Evolutionary conservation across 352 stramenopile species (phyloP).

Genomic region (Pythium graminicola): DNA sequence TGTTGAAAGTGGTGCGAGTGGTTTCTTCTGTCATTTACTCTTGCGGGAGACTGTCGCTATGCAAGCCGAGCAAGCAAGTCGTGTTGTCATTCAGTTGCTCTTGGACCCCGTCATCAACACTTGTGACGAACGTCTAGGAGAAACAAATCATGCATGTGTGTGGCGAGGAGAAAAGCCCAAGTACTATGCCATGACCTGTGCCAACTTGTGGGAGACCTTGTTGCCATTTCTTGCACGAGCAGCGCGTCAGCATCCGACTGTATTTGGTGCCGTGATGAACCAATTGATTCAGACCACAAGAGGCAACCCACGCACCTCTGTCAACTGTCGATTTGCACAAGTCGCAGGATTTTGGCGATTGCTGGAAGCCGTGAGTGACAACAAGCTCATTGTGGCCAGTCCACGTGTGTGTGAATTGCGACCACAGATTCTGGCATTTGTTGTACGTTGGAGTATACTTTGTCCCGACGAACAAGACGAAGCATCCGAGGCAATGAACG

Average conservation of each 20-base stretch:
- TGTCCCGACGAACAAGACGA: neutral
- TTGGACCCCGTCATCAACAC: constrained; percentile 42
- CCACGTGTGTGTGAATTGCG: constrained; percentile 18
- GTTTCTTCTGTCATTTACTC: constrained; percentile 46
- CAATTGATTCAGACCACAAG: neutral
- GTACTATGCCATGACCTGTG: constrained; percentile 61
- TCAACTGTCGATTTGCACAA: constrained; percentile 59
- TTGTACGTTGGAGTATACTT: constrained; percentile 20
- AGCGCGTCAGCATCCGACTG: constrained; percentile 26
- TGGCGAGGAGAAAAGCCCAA: constrained; percentile 47
- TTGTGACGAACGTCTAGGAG: constrained; percentile 24
- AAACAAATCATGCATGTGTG: constrained; percentile 30
- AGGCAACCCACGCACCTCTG: neutral
- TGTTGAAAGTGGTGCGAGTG: constrained; percentile 42
- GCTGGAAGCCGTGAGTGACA: constrained; percentile 32
- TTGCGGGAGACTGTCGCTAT: constrained; percentile 23
- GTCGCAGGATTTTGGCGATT: constrained; percentile 50
- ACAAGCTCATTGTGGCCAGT: constrained; percentile 8
- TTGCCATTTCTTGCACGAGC: constrained; percentile 44
- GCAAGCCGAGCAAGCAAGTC: constrained; percentile 6
- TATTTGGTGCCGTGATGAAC: constrained; percentile 25
- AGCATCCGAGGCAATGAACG: neutral
- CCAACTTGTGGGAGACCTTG: constrained; percentile 45
- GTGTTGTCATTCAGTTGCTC: constrained; percentile 31
- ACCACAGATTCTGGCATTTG: constrained; percentile 27